Conservation (phyloP, 2,329 filamentous ascomycete genomes). For the Alternaria incomplexa region DNA sequence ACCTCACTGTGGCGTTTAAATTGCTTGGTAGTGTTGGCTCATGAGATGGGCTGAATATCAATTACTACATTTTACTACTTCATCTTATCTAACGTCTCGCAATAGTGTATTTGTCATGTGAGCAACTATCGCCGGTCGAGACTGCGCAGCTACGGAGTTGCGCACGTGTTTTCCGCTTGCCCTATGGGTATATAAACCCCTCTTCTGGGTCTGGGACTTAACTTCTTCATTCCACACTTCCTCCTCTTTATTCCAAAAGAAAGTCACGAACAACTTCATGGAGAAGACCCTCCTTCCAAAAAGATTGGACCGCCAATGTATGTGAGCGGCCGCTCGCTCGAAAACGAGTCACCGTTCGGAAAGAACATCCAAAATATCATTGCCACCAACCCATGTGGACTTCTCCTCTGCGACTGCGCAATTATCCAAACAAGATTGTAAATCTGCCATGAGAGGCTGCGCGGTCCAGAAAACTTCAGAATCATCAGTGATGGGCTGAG, state of each 20-base stretch:
- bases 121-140: too few relatives aligned
- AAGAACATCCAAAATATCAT: neutral
- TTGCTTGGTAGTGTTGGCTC: neutral
- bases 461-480: too few relatives aligned
- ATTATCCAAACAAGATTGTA: neutral
- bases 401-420: neutral
- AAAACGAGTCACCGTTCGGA: neutral
- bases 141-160: neutral
- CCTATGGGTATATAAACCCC: neutral
- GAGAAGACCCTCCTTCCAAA: too few relatives aligned
- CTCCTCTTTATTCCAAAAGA: neutral
- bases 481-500: too few relatives aligned
- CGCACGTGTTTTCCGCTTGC: too few relatives aligned
- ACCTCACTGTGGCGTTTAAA: neutral
- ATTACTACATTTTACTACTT: neutral
- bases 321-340: neutral
- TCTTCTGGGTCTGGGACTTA: neutral
- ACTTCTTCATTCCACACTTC: too few relatives aligned
- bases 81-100: neutral
- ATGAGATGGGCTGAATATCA: neutral
- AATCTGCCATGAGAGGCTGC: neutral
- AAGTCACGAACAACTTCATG: too few relatives aligned
- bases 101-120: neutral
- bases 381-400: neutral
- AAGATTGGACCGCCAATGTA: too few relatives aligned